These are phyloP conservation scores for Salix brachista DNA, from an alignment of 345 rosid species.

Conservation along the genomic window DNA sequence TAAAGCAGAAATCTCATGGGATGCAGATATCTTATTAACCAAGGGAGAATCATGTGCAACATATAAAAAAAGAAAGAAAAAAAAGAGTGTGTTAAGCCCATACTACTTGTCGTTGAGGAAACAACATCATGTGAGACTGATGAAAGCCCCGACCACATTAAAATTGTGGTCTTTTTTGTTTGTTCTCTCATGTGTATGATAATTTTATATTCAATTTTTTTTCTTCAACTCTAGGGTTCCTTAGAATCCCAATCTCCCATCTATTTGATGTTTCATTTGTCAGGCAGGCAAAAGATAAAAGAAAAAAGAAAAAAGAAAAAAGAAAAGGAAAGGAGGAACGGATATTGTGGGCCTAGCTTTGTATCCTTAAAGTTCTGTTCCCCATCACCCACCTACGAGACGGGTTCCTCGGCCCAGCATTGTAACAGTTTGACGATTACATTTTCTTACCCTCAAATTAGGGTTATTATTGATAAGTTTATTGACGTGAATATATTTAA, in stretches of 20 bases:
- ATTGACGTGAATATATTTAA: too few species aligned
- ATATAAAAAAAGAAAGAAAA: background rate
- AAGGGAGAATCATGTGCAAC: background rate
- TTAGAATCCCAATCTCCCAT: background rate
- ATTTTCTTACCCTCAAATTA: too few species aligned
- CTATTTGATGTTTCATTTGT: background rate
- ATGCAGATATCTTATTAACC: background rate
- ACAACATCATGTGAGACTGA: constrained; percentile 1
- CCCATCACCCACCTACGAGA: background rate
- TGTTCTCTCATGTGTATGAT: background rate
- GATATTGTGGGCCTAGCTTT: background rate
- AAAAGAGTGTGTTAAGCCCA: background rate
- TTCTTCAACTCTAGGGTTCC: background rate
- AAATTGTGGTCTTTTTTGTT: background rate
- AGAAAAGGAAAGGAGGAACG: background rate
- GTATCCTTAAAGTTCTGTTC: background rate
- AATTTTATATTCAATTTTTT: too few species aligned
- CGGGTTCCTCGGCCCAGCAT: background rate
- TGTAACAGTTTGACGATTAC: too few species aligned
- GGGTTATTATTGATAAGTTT: too few species aligned
- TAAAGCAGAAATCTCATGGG: background rate
- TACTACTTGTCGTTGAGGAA: constrained; percentile 4
- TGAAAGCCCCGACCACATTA: background rate
- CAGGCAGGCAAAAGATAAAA: background rate
- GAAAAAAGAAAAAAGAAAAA: background rate